Base-by-base conservation (phyloP, 371 early-diverging fungal genomes). In the Apophysomyces variabilis region DNA sequence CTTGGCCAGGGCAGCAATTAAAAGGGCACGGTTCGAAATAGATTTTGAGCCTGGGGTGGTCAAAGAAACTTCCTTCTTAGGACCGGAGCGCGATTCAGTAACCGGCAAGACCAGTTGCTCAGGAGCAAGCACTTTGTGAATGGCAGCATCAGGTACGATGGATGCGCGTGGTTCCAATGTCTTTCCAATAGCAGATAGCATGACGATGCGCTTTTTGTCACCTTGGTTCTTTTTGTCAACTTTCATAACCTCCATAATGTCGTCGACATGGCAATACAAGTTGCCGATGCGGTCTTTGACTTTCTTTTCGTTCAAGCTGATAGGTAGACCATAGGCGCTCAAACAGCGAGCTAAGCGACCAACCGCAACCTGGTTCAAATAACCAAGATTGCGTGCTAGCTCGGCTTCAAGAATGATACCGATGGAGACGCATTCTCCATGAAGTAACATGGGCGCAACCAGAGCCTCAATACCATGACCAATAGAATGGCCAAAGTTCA, bases 161-260 rank as follows among this genome's bases (percentile, higher is more conserved):
- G 91, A 89, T 9, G 99, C 94, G 64, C 90, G 82, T 56, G 87
- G 87, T 70, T 97, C 96, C 21, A 90, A 74, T 0, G 96, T 95
- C 62, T 87, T 83, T 26, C 99, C 99, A 58, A 98, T 93, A 7
- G 80, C 81, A 5, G 88, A 77, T 5, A 97, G 85, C 70, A 98
- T 74, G n/a, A 97, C 99, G 58, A 98, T 90, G 57, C 93, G 92
- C 76, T 97, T 97, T 74, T 92, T 87, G 64, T 90, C 88, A 41
- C 97, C 99, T 66, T 91, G 87, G 66, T 93, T 98, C 87, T 98
- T 98, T 82, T 97, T 98, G 75, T 98, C 99, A 3, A 98, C 92
- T 36, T 90, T 84, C 93, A 97, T 94, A 68, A 95, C 86, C 44
- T 91, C 88, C 90, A 98, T 86, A 58, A 98, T 79, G 50, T 89